phyloP scores from a whole-genome alignment of 2,329 filamentous ascomycete genomes.

The Sporothrix protearum region DNA sequence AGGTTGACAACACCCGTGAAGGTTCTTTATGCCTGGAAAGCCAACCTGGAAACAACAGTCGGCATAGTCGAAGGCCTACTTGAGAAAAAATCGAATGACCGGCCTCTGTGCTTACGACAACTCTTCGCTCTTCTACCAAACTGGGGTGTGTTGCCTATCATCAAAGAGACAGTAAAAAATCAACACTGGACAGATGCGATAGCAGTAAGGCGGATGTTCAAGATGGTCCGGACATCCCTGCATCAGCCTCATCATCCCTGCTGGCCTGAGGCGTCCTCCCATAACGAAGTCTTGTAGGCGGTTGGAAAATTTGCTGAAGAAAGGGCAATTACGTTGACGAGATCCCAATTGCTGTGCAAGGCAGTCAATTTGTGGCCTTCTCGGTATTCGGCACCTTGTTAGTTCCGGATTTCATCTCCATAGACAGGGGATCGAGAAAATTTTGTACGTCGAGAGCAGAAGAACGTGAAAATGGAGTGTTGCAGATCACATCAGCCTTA shows the following conservation, averaged over 20 bases:
- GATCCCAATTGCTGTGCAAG: neutral
- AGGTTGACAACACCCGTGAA: neutral
- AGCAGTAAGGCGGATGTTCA: neutral
- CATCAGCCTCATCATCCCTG: neutral
- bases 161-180: neutral
- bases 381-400: neutral
- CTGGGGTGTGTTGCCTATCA: neutral
- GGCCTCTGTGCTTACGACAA: no score
- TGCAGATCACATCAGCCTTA: neutral
- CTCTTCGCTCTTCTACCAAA: neutral
- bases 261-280: neutral
- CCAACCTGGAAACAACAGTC: neutral
- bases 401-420: neutral
- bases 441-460: no score
- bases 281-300: neutral
- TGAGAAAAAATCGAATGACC: neutral
- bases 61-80: neutral
- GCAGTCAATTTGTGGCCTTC: neutral
- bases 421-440: neutral
- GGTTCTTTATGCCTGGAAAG: neutral
- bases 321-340: neutral
- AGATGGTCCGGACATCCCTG: neutral
- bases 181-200: neutral
- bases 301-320: neutral
- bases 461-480: neutral